Base-by-base conservation (phyloP, 1,284 basidiomycete species). In the Leccinum griseonigrum region DNA sequence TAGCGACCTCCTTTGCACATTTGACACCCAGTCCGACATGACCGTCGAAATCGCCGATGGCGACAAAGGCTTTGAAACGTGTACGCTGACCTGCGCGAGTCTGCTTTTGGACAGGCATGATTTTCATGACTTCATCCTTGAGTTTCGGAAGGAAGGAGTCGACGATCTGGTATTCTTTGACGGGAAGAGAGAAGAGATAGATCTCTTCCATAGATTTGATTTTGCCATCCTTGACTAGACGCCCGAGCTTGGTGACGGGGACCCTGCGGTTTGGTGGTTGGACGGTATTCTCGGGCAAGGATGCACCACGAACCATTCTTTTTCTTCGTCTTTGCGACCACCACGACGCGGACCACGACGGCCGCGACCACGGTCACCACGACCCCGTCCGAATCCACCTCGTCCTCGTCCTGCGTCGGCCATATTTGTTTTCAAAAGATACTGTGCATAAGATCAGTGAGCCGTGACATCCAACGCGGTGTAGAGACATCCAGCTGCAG, bases 181-280 rank as follows among this genome's bases (percentile, higher is more conserved):
- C 92, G 68, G 97, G 96, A 68, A 99, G 92, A 54, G 97, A 99
- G 90, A 99, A 99, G 75, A 99, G 94, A 85, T 99, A 99, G 82
- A 99, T 98, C 79, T 99, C 97, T 80, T 99, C 97, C 88, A 99
- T 97, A 57, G 95, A 98, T 84, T 97, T 98, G 85, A 99, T 98
- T 85, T 99, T 99, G 75, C 96, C 96, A 75, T 98, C 97, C 84
- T 98, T 98, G 61, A 98, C 97, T 73, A 99, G 89, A 80, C 97
- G 96, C 67, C 97, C 97, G 71, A 99, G 93, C 79, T 98, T 98
- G 79, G 97, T 99, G 79, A 99, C 97, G 74, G 97, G 97, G 68
- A 92, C 90, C 95, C 95, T 95, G 68, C 38, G 53, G 34, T 28
- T 22, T 31, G 48, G 32, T 36, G 32, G 18, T 64, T 66, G 59